Conservation (phyloP, 2,329 filamentous ascomycete species). For the Ceratocystis variospora region DNA sequence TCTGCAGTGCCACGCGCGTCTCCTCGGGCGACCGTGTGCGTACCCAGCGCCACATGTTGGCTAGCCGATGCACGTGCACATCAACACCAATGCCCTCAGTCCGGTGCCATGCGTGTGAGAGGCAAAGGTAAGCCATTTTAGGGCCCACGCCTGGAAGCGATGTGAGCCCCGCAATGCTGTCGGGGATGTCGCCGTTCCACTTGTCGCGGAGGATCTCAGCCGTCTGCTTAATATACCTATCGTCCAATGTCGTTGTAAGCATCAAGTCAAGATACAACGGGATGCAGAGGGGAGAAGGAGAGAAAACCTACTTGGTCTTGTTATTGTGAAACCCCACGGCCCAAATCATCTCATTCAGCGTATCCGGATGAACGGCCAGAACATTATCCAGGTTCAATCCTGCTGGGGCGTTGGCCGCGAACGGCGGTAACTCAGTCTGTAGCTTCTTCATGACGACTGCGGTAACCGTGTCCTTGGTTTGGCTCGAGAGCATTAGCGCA, state of each 20-base stretch:
- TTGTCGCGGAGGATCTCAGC: slow-evolving; percentile 59
- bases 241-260: background rate
- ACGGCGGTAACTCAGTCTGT: slow-evolving; percentile 55
- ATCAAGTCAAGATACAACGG: background rate
- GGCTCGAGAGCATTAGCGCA: slow-evolving; percentile 77
- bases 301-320: slow-evolving; percentile 56
- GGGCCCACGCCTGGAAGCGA: slow-evolving; percentile 77
- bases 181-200: slow-evolving; percentile 63
- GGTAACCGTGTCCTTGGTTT: slow-evolving; percentile 88
- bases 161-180: slow-evolving; percentile 60
- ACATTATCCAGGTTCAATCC: slow-evolving; percentile 65
- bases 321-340: slow-evolving; percentile 91
- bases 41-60: slow-evolving; percentile 89
- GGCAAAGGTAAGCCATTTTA: slow-evolving; percentile 86
- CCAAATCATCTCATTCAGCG: slow-evolving; percentile 60
- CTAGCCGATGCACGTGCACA: slow-evolving; percentile 88
- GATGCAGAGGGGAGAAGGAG: background rate
- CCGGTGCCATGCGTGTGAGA: slow-evolving; percentile 54
- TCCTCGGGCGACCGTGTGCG: slow-evolving; percentile 69
- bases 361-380: slow-evolving; percentile 51
- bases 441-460: slow-evolving; percentile 68
- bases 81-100: slow-evolving; percentile 78
- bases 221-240: slow-evolving; percentile 53
- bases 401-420: slow-evolving; percentile 30
- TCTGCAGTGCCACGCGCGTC: slow-evolving; percentile 59